These are phyloP conservation scores for Podospora didyma DNA, from an alignment of 495 filamentous ascomycete genomes.

Conservation along the genomic window DNA sequence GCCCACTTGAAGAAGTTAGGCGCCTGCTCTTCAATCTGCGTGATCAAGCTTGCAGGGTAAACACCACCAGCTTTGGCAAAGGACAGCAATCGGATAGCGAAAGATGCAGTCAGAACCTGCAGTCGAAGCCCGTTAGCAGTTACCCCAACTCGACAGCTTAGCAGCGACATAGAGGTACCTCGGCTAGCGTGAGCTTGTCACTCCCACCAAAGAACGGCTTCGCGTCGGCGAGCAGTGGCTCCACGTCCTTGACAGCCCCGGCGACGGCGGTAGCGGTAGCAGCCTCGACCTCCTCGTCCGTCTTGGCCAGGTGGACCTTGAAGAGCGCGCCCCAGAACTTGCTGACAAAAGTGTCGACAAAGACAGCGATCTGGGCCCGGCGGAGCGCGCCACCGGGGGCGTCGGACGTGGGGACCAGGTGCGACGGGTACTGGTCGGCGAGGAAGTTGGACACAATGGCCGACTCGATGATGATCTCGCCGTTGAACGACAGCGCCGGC, in stretches of 20 bases:
- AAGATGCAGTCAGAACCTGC: slow-evolving; percentile 65
- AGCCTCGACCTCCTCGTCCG: slow-evolving; percentile 34
- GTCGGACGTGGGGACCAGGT: slow-evolving; percentile 47
- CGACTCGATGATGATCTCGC: slow-evolving; percentile 68
- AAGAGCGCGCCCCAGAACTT: slow-evolving; percentile 54
- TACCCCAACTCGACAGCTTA: too few relatives aligned
- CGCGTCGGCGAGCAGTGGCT: slow-evolving; percentile 63
- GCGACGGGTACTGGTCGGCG: slow-evolving; percentile 46
- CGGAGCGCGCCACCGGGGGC: slow-evolving; percentile 38
- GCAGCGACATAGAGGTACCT: too few relatives aligned
- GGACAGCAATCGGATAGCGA: slow-evolving; percentile 55
- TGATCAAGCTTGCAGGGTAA: slow-evolving; percentile 46
- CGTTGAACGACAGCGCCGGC: slow-evolving; percentile 66
- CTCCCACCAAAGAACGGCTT: slow-evolving; percentile 80
- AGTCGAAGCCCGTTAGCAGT: too few relatives aligned
- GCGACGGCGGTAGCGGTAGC: slow-evolving; percentile 44
- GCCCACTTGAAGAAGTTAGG: slow-evolving; percentile 69
- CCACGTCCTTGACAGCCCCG: slow-evolving; percentile 66
- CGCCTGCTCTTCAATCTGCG: slow-evolving; percentile 45
- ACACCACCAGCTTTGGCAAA: slow-evolving; percentile 48
- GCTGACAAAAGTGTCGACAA: slow-evolving; percentile 67
- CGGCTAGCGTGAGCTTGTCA: slow-evolving; percentile 67
- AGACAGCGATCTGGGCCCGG: slow-evolving; percentile 70
- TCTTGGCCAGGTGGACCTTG: slow-evolving; percentile 35
- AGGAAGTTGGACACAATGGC: slow-evolving; percentile 75